Base-by-base conservation (phyloP, 139 green algal species). In the Tetradesmus lagerheimii region DNA sequence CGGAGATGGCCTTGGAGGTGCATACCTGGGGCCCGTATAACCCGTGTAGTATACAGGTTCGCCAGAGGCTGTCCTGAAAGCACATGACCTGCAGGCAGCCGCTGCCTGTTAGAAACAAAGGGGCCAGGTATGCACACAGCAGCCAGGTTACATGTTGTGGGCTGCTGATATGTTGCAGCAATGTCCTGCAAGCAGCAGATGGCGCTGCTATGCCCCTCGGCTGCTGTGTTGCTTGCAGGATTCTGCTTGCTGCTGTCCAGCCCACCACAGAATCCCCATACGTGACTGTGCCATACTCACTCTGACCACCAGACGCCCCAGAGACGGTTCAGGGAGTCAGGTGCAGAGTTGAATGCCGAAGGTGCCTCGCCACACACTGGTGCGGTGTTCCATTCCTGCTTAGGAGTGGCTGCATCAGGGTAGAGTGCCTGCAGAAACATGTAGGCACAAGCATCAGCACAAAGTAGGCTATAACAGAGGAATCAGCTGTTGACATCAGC, bases 291-390 rank as follows among this genome's bases (percentile, higher is more conserved):
- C 71, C n/a, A n/a, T n/a, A 79, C 71, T 37, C n/a, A 79, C 71
- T 79, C 41, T 37, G 31, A 37, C 71, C 71, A 79, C 31, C 71
- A 41, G n/a, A 79, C 71, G 8, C 71, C 71, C 71, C 71, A 79
- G n/a, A 79, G 71, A 39, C 71, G 71, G 71, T 38, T 38, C 31
- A 79, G 27, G 31, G n/a, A 23, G 31, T 79, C 71, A 4, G 71
- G 71, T 29, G 71, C 71, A 37, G 71, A 79, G n/a, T 79, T 79
- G n/a, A 38, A 79, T 79, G n/a, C 71, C 41, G 71, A 18, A 79
- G 71, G 71, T n/a, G 57, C 57, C 57, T 71, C 57, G 57, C 57
- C 57, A 11, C 71, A 79, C 31, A 23, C 71, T 25, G 71, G 71
- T 38, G 71, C 71, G 27, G 31, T 79, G n/a, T 1, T 38, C 71